phyloP scores from a whole-genome alignment of 768 basidiomycete species.

The Lyophyllum atratum region DNA sequence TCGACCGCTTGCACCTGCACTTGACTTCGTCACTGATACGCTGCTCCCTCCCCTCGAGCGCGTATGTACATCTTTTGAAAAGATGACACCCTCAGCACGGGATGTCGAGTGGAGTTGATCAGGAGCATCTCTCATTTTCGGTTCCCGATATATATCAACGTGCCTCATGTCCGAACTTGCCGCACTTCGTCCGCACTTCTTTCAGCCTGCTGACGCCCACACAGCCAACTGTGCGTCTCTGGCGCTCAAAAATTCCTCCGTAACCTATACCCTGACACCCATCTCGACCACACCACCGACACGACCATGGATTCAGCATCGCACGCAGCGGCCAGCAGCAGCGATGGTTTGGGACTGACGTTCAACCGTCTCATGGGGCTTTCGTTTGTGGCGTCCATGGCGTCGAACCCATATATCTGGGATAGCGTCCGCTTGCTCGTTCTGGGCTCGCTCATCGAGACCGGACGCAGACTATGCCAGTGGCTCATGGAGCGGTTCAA shows the following conservation, averaged over 20 bases:
- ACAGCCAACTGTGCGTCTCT: not conserved
- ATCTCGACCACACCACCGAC: not conserved
- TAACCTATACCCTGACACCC: not conserved
- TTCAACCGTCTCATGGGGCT: conserved; percentile 35
- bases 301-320: not conserved
- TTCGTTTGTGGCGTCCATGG: conserved; percentile 34
- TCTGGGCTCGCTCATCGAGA: conserved; percentile 39
- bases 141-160: not conserved
- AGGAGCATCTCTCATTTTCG: not conserved
- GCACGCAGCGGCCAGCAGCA: not conserved
- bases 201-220: not conserved
- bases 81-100: too few relatives aligned
- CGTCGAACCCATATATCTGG: conserved; percentile 24
- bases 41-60: too few relatives aligned
- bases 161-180: not conserved
- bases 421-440: conserved; percentile 31
- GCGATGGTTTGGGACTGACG: not conserved
- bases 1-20: too few relatives aligned
- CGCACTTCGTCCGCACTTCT: not conserved
- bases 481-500: conserved; percentile 40
- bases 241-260: not conserved
- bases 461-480: conserved; percentile 38
- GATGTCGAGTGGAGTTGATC: not conserved
- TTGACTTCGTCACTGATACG: too few relatives aligned
- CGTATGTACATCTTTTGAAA: too few relatives aligned